phyloP scores from a whole-genome alignment of 2,329 filamentous ascomycete genomes.

The Fusarium nisikadoi region DNA sequence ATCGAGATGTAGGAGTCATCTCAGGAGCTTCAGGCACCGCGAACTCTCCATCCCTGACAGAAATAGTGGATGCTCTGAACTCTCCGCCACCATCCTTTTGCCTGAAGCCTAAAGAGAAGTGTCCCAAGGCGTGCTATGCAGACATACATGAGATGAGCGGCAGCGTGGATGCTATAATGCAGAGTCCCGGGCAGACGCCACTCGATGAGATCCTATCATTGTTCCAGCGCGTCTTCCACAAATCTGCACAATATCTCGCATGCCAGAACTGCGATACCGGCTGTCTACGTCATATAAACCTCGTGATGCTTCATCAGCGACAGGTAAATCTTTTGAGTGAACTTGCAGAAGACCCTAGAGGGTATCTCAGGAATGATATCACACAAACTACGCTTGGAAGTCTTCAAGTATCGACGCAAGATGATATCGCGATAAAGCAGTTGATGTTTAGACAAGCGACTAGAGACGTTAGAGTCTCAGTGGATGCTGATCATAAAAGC shows the following conservation, averaged over 20 bases:
- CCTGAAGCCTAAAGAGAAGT: background rate
- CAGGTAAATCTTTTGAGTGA: constrained; percentile 4
- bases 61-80: background rate
- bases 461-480: background rate
- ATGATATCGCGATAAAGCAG: constrained; percentile 6
- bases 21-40: background rate
- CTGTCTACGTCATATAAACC: constrained; percentile 6
- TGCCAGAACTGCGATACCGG: constrained; percentile 11
- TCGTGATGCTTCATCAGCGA: constrained; percentile 14
- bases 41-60: constrained; percentile 4
- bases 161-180: background rate
- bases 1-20: accelerated
- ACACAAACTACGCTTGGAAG: background rate
- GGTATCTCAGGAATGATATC: background rate
- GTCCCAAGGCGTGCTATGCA: background rate
- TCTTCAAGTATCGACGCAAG: background rate
- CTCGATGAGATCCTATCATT: background rate
- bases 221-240: background rate
- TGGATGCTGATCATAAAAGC: background rate
- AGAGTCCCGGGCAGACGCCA: background rate
- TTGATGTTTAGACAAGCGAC: constrained; percentile 3
- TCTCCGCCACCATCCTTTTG: background rate
- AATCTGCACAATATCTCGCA: background rate
- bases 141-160: constrained; percentile 2
- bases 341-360: background rate